A percentile compares a stretch with the other conserved stretches of the same genome.
Evolutionary conservation across 148 eudicot species (phyloP).

Genomic region (Nepenthes gracilis): DNA sequence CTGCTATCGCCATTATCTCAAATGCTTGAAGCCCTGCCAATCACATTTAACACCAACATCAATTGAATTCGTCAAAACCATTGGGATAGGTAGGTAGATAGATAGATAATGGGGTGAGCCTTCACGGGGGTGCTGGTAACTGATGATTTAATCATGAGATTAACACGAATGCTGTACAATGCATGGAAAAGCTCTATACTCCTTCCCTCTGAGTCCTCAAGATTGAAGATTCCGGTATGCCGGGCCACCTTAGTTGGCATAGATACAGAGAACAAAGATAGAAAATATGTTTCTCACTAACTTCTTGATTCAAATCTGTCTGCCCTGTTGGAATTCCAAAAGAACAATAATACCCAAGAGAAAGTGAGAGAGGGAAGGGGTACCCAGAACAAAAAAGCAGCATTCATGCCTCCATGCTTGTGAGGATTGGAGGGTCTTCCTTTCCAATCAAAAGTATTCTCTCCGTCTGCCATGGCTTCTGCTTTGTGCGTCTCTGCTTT

Average conservation of each 20-base stretch:
- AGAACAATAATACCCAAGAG: not conserved
- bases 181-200: too few relatives aligned
- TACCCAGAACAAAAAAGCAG: slow-evolving; percentile 91
- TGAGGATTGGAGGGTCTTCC: slow-evolving; percentile 65
- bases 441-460: slow-evolving; percentile 50
- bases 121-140: too few relatives aligned
- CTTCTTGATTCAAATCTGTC: not conserved
- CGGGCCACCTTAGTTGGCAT: too few relatives aligned
- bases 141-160: too few relatives aligned
- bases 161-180: too few relatives aligned
- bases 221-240: too few relatives aligned
- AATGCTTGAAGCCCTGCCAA: slow-evolving; percentile 68
- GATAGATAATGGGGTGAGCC: too few relatives aligned
- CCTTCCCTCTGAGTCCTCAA: too few relatives aligned
- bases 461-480: not conserved
- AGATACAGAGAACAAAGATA: not conserved
- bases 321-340: not conserved
- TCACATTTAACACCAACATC: too few relatives aligned
- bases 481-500: not conserved
- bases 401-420: slow-evolving; percentile 80
- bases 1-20: slow-evolving; percentile 97
- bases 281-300: not conserved
- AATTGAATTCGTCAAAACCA: too few relatives aligned
- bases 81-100: too few relatives aligned
- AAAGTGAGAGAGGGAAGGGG: not conserved